Conservation (phyloP, 2,329 filamentous ascomycete species). For the Dactylonectria estremocensis region DNA sequence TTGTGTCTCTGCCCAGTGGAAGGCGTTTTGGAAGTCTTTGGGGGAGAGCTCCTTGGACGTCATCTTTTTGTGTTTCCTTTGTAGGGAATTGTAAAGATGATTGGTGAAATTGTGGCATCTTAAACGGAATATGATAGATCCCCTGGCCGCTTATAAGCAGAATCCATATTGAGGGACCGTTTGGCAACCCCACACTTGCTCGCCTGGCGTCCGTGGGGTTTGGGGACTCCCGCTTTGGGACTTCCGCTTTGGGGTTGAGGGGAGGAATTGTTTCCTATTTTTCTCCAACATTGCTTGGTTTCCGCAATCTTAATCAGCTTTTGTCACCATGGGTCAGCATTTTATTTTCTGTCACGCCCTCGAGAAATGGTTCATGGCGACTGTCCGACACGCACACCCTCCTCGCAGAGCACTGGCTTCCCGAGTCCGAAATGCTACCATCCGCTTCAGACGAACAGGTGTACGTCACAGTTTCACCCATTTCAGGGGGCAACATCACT, state of each 20-base stretch:
- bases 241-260: not conserved
- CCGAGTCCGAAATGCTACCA: not conserved
- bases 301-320: not conserved
- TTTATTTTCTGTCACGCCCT: not conserved
- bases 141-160: not conserved
- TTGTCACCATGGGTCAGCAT: not conserved
- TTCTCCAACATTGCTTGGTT: not conserved
- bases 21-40: conserved; percentile 63
- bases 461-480: not conserved
- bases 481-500: not conserved
- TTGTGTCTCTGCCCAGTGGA: conserved; percentile 73
- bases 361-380: not conserved
- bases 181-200: not conserved
- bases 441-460: not conserved
- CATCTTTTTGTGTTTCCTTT: not conserved
- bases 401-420: too few species aligned
- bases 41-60: not conserved
- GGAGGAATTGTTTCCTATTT: conserved; percentile 1
- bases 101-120: not conserved
- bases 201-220: too few species aligned
- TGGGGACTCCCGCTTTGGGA: not conserved
- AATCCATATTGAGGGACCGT: not conserved
- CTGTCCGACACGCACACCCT: too few species aligned
- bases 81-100: not conserved
- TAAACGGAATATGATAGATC: not conserved